These are phyloP conservation scores for Fusarium robinianum DNA, from an alignment of 2,329 filamentous ascomycete species.

Conservation along the genomic window DNA sequence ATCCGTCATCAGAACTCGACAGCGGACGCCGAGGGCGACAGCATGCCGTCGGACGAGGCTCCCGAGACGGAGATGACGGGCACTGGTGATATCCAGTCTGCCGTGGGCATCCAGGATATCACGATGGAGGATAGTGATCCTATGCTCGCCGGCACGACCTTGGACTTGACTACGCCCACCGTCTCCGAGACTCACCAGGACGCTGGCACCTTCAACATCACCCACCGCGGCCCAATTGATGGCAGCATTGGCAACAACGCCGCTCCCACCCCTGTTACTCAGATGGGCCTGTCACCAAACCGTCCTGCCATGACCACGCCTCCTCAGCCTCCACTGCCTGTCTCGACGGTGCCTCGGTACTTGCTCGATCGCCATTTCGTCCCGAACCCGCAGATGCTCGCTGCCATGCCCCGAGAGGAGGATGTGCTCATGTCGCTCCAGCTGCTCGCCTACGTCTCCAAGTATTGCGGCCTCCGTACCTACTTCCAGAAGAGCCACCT, in stretches of 20 bases:
- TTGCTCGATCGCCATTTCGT: constrained; percentile 74
- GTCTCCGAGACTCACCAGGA: constrained; percentile 81
- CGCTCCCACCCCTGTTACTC: constrained; percentile 66
- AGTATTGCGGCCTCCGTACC: constrained; percentile 93
- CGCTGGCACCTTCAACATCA: constrained; percentile 90
- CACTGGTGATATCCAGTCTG: constrained; percentile 76
- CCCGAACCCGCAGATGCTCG: constrained; percentile 74
- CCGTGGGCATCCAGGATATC: constrained; percentile 84
- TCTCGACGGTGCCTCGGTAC: constrained; percentile 76
- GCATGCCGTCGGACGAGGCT: constrained; percentile 77
- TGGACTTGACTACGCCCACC: constrained; percentile 76
- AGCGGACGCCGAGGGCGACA: constrained; percentile 85
- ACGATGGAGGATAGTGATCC: constrained; percentile 78
- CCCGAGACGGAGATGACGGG: constrained; percentile 79
- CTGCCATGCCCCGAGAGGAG: constrained; percentile 94
- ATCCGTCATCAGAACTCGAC: constrained; percentile 91
- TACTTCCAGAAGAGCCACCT: constrained; percentile 97
- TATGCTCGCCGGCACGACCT: constrained; percentile 74
- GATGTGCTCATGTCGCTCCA: constrained; percentile 98
- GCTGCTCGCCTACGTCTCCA: constrained; percentile 94
- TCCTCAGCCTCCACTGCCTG: constrained; percentile 74
- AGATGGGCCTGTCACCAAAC: constrained; percentile 74
- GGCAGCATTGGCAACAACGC: constrained; percentile 79
- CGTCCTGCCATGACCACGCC: constrained; percentile 71
- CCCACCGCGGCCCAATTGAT: constrained; percentile 81